These are phyloP conservation scores for Macrolepiota albuminosa DNA, from an alignment of 768 basidiomycete genomes.

Conservation along the genomic window DNA sequence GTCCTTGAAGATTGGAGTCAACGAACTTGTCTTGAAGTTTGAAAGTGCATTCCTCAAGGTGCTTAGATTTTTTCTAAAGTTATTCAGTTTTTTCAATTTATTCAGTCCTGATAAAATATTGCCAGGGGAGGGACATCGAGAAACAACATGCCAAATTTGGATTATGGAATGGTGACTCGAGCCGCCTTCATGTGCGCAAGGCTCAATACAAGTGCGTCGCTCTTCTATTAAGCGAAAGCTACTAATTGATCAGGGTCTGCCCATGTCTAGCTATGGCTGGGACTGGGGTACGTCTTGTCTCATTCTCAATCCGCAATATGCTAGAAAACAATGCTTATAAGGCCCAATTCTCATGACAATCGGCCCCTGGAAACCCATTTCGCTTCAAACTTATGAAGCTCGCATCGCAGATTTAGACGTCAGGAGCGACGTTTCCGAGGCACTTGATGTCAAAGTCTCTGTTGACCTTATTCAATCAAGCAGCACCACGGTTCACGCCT, in stretches of 20 bases:
- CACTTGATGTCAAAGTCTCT: slow-evolving; percentile 46
- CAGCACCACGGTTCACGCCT: slow-evolving; percentile 31
- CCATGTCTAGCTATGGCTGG: slow-evolving; percentile 68
- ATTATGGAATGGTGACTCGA: slow-evolving; percentile 90
- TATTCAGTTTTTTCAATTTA: too few relatives aligned
- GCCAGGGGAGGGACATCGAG: slow-evolving; percentile 72
- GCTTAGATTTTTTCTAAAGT: background rate
- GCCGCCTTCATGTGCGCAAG: slow-evolving; percentile 87
- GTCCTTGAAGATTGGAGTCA: slow-evolving; percentile 47
- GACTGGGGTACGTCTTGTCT: slow-evolving; percentile 61
- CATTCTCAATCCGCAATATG: background rate
- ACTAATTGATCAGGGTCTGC: background rate
- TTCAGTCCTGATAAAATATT: background rate
- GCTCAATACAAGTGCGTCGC: slow-evolving; percentile 82
- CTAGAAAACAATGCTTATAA: slow-evolving; percentile 19
- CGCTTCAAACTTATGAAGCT: slow-evolving; percentile 60
- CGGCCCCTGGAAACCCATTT: slow-evolving; percentile 85
- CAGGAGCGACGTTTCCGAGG: slow-evolving; percentile 51
- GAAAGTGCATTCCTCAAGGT: slow-evolving; percentile 71
- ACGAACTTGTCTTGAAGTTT: slow-evolving; percentile 70
- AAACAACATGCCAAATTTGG: slow-evolving; percentile 53
- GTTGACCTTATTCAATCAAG: slow-evolving; percentile 41
- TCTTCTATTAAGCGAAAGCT: background rate
- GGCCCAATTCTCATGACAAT: slow-evolving; percentile 83
- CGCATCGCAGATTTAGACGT: slow-evolving; percentile 66